phyloP scores from a whole-genome alignment of 2,329 filamentous ascomycete species.

The Hysterium pulicare region DNA sequence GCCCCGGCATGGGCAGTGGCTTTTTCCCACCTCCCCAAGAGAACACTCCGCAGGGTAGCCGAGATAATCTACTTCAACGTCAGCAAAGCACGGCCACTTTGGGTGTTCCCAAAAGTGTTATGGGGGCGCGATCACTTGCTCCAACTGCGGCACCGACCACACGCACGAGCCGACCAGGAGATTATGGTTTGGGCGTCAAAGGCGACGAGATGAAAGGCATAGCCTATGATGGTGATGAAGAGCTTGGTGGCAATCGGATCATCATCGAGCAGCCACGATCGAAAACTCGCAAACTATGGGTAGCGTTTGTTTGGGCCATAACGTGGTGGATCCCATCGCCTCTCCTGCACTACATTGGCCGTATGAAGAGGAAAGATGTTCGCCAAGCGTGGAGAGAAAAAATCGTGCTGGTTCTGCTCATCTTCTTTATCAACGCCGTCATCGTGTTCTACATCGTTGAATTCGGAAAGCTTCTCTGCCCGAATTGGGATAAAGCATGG shows the following conservation, averaged over 20 bases:
- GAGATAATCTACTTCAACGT: constrained; percentile 65
- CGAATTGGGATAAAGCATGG: constrained; percentile 90
- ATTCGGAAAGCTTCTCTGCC: constrained; percentile 82
- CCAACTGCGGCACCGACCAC: constrained; percentile 64
- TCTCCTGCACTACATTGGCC: constrained; percentile 72
- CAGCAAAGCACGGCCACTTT: constrained; percentile 44
- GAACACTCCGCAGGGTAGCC: constrained; percentile 63
- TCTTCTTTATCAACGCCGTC: constrained; percentile 73
- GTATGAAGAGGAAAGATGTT: constrained; percentile 96
- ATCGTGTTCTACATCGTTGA: constrained; percentile 90
- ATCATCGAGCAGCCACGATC: constrained; percentile 68
- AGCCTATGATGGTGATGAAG: constrained; percentile 70
- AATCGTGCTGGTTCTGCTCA: constrained; percentile 75
- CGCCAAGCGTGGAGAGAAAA: constrained; percentile 98
- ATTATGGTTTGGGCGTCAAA: constrained; percentile 85
- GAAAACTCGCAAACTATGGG: constrained; percentile 69
- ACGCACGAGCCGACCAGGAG: constrained; percentile 54
- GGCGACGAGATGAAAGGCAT: constrained; percentile 62
- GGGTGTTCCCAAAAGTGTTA: constrained; percentile 44
- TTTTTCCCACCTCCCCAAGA: constrained; percentile 64
- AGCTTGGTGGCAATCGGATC: constrained; percentile 72
- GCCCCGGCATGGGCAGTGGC: constrained; percentile 50
- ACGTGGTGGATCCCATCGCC: constrained; percentile 96
- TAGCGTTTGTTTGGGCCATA: constrained; percentile 74
- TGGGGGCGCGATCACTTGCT: constrained; percentile 39